Conservation (phyloP, 2,329 filamentous ascomycete genomes). For the Paecilomyces fulvus region DNA sequence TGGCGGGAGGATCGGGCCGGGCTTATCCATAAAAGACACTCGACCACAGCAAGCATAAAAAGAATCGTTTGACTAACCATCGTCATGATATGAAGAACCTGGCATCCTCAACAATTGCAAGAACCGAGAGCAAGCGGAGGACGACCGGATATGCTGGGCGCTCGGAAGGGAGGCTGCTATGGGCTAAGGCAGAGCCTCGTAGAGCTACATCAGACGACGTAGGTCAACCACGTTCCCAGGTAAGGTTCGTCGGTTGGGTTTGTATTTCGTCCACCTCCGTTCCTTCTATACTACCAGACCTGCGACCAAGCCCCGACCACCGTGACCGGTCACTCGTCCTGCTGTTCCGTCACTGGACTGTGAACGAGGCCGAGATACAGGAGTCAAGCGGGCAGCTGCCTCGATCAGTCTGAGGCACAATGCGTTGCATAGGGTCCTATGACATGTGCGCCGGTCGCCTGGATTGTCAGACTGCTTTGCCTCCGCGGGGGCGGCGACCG, state of each 20-base stretch:
- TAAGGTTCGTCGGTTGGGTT: neutral
- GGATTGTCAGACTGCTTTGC: slow-evolving; percentile 3
- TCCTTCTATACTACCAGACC: neutral
- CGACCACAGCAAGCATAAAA: neutral
- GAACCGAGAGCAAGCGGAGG: neutral
- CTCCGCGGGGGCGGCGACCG: neutral
- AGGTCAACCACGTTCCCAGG: slow-evolving; percentile 7
- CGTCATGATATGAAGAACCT: slow-evolving; percentile 26
- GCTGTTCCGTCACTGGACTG: slow-evolving; percentile 19
- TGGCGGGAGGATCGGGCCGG: neutral
- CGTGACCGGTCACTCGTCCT: neutral
- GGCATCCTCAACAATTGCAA: slow-evolving; percentile 15
- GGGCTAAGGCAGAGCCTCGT: slow-evolving; percentile 1
- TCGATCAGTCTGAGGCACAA: slow-evolving; percentile 24
- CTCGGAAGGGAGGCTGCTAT: slow-evolving; percentile 13
- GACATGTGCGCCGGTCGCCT: neutral
- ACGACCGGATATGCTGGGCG: slow-evolving; percentile 9
- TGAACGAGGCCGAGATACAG: slow-evolving; percentile 6
- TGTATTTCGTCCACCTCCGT: neutral
- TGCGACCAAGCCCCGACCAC: neutral
- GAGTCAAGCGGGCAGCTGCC: slow-evolving; percentile 23
- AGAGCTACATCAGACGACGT: neutral
- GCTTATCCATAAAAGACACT: neutral
- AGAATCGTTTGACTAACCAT: slow-evolving; percentile 27
- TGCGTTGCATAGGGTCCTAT: slow-evolving; percentile 10